Base-by-base conservation (phyloP, 2,329 filamentous ascomycete species). In the Cryphonectria naterciae region DNA sequence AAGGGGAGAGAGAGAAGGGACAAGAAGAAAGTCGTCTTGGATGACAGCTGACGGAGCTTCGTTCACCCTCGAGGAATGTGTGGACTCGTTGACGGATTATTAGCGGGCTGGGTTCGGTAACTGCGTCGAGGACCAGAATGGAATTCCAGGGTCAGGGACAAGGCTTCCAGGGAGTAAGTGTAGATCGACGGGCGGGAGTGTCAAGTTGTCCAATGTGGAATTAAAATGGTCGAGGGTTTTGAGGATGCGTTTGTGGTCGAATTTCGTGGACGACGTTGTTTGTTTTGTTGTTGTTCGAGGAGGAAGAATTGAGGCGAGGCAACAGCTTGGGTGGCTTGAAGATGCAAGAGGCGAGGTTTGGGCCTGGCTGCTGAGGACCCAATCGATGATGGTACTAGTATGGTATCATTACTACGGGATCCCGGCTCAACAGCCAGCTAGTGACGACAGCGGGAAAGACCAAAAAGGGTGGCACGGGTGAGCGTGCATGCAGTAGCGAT, bases 361-460 rank as follows among this genome's bases (percentile, higher is more conserved):
- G 63, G 43, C 25, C 15, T 65, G 43, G 41, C 15, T 28, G 39
- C 28, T 46, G 15, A 49, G 43, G n/a, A 49, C 25, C 39, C 28
- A 35, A n/a, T 49, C 63, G 28, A 46, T 32, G 19, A 28, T 37
- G 10, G 46, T 49, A n/a, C 8, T 22, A 22, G 43, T 7, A 22
- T 22, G 46, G n/a, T n/a, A 49, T 2, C 11, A 11, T 49, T 49
- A 49, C 43, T 25, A 19, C 10, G 32, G 61, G 19, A 46, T 17
- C 41, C 62, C 39, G 41, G 62, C 28, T 25, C 41, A 22, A 52
- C 62, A 32, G 1, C 28, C 41, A 43, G 43, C 22, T 19, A 43
- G 61, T 64, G 61, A 64, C 61, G 63, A 65, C 63, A 43, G 25
- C 61, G 39, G 63, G 39, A 52, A 46, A 46, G 61, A 15, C 28